A percentile compares a stretch with the other conserved stretches of the same genome.
These are phyloP conservation scores for Cladophialophora exuberans DNA, from an alignment of 2,329 filamentous ascomycete genomes.

Conservation along the genomic window DNA sequence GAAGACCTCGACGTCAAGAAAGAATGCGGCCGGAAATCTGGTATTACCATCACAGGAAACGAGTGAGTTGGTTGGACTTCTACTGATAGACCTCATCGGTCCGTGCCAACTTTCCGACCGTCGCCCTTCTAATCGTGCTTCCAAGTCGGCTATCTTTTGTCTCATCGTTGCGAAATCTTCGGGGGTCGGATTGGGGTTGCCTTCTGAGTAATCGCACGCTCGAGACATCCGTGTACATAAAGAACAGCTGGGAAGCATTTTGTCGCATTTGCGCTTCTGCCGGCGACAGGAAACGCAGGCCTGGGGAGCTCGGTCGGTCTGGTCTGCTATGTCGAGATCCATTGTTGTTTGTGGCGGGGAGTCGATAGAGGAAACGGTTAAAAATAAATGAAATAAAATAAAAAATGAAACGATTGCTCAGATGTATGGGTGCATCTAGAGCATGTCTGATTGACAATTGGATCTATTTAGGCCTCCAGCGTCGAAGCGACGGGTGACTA, in stretches of 20 bases:
- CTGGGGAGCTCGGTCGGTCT: slow-evolving; percentile 38
- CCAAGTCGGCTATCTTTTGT: slow-evolving; percentile 31
- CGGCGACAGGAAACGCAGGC: slow-evolving; percentile 51
- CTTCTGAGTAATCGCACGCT: slow-evolving; percentile 33
- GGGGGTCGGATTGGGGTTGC: slow-evolving; percentile 18
- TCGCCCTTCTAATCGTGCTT: slow-evolving; percentile 26
- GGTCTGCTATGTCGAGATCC: slow-evolving; percentile 16
- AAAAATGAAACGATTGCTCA: too few species aligned
- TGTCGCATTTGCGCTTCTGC: slow-evolving; percentile 59
- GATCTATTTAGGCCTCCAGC: too few species aligned
- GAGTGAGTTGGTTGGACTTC: slow-evolving; percentile 9
- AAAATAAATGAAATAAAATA: not conserved
- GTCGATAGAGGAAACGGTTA: not conserved
- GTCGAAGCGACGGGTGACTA: too few species aligned
- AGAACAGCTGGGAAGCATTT: slow-evolving; percentile 52
- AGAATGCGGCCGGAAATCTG: slow-evolving; percentile 29
- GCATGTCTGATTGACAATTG: too few species aligned
- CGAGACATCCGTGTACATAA: slow-evolving; percentile 46
- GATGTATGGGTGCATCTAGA: too few species aligned
- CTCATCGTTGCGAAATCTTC: slow-evolving; percentile 29
- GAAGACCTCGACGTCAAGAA: slow-evolving; percentile 33
- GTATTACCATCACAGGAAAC: slow-evolving; percentile 8
- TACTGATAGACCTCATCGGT: slow-evolving; percentile 22
- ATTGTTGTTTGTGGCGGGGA: slow-evolving; percentile 4
- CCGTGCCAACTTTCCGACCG: slow-evolving; percentile 23